Conservation (phyloP, 495 filamentous ascomycete species). For the Penicillium daleae region DNA sequence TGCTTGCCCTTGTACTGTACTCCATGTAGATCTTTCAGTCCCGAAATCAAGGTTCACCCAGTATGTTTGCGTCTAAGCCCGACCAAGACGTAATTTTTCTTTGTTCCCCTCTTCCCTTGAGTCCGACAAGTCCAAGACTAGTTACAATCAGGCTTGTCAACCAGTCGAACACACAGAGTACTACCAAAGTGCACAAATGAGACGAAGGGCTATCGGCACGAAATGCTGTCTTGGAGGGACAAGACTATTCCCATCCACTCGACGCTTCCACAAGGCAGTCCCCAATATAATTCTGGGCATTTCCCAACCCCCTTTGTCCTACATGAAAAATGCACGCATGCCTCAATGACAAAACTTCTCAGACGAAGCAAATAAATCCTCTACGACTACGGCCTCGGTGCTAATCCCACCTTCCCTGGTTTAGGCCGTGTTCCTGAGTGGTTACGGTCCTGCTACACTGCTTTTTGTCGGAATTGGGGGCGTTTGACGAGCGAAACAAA, state of each 20-base stretch:
- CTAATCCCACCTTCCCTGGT: slow-evolving; percentile 9
- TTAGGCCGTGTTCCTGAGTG: not conserved
- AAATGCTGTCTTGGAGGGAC: slow-evolving; percentile 10
- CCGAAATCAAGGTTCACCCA: not conserved
- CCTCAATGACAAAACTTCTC: not conserved
- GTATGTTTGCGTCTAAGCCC: not conserved
- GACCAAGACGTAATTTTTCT: not conserved
- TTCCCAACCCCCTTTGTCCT: slow-evolving; percentile 11
- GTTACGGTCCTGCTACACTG: slow-evolving; percentile 9
- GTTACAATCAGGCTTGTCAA: not conserved
- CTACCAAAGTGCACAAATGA: slow-evolving; percentile 5
- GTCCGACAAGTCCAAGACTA: not conserved
- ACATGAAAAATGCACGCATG: not conserved
- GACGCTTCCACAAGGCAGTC: not conserved
- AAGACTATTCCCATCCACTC: not conserved
- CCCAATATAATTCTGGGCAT: slow-evolving; percentile 6
- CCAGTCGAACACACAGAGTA: not conserved
- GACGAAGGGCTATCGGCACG: slow-evolving; percentile 9
- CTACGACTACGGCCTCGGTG: not conserved
- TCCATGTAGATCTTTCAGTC: not conserved
- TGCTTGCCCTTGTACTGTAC: not conserved
- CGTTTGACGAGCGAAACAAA: too few relatives aligned
- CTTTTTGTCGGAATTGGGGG: slow-evolving; percentile 7
- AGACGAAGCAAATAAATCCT: not conserved
- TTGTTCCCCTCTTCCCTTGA: not conserved